Evolutionary conservation across 371 early-diverging fungal genomes (phyloP).

Genomic region (Apophysomyces sp.): DNA sequence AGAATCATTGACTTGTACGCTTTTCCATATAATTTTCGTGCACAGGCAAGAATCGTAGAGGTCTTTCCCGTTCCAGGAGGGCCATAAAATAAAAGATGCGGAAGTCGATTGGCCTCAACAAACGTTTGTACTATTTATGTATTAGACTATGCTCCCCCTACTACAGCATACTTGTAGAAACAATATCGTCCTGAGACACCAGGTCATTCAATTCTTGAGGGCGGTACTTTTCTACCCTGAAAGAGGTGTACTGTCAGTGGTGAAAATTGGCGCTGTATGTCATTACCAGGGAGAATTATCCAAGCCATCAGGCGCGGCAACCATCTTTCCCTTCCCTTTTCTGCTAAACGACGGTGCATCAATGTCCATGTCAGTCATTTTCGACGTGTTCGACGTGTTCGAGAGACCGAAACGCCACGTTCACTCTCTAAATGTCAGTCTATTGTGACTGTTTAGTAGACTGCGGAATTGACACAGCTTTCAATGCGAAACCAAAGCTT

Average conservation of each 20-base stretch:
- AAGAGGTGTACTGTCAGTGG: not conserved
- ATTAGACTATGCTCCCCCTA: not conserved
- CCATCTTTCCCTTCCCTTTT: constrained; percentile 38
- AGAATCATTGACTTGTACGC: constrained; percentile 83
- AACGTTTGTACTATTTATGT: constrained; percentile 70
- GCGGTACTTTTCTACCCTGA: constrained; percentile 96
- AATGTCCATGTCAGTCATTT: constrained; percentile 37
- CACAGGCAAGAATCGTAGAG: constrained; percentile 92
- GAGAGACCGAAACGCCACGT: too few relatives aligned
- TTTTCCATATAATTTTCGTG: constrained; percentile 82
- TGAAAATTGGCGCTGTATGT: not conserved
- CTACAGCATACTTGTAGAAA: constrained; percentile 69
- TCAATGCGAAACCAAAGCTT: too few relatives aligned
- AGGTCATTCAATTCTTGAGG: constrained; percentile 83
- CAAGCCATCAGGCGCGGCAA: not conserved
- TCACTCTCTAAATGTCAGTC: too few relatives aligned
- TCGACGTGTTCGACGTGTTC: too few relatives aligned
- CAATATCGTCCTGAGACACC: constrained; percentile 91
- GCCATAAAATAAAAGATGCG: constrained; percentile 98
- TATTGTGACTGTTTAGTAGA: too few relatives aligned
- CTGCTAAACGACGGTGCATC: constrained; percentile 14
- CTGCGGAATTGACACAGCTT: too few relatives aligned
- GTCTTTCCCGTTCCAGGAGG: constrained; percentile 99
- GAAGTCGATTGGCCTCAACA: constrained; percentile 88
- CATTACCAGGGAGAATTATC: constrained; percentile 37